A percentile compares a stretch with the other conserved stretches of the same genome.
phyloP scores from a whole-genome alignment of 306 rosid genomes.

The Datisca glomerata region DNA sequence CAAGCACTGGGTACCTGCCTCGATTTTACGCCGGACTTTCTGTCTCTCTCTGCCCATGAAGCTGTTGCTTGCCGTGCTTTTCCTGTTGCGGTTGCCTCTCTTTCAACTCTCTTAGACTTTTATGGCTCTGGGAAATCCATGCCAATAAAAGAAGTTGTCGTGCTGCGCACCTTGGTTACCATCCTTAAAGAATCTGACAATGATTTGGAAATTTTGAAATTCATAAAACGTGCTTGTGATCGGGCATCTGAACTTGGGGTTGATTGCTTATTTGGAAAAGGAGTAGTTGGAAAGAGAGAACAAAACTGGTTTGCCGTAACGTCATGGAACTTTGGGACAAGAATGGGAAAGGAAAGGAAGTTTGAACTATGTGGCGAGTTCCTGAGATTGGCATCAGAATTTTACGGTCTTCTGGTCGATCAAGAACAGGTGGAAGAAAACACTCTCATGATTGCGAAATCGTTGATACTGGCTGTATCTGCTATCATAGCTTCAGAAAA shows the following conservation, averaged over 20 bases:
- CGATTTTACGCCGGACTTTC: conserved; percentile 74
- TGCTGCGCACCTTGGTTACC: conserved; percentile 73
- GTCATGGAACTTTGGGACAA: conserved; percentile 83
- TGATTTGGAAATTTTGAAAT: conserved; percentile 49
- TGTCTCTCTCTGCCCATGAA: conserved; percentile 93
- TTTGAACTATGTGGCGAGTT: conserved; percentile 63
- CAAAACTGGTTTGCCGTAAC: conserved; percentile 83
- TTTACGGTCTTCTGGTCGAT: conserved; percentile 32
- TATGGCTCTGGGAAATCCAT: conserved; percentile 58
- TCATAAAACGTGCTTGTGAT: conserved; percentile 39
- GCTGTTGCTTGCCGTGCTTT: conserved; percentile 86
- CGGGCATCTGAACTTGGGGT: conserved; percentile 58
- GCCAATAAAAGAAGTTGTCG: conserved; percentile 68
- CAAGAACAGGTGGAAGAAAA: conserved; percentile 39
- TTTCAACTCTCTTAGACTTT: conserved; percentile 55
- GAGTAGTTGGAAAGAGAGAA: conserved; percentile 79
- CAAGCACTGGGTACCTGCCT: conserved; percentile 77
- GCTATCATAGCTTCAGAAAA: conserved; percentile 68
- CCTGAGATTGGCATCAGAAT: conserved; percentile 59
- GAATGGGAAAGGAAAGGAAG: conserved; percentile 47
- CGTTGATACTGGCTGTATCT: conserved; percentile 53
- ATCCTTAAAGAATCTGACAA: conserved; percentile 63
- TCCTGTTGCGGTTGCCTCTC: conserved; percentile 68
- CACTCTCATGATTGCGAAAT: conserved; percentile 48
- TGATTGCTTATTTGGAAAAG: conserved; percentile 69